These are phyloP conservation scores for Nakaseomyces nivariensis DNA, from an alignment of 1,139 yeast genomes.

Conservation along the genomic window DNA sequence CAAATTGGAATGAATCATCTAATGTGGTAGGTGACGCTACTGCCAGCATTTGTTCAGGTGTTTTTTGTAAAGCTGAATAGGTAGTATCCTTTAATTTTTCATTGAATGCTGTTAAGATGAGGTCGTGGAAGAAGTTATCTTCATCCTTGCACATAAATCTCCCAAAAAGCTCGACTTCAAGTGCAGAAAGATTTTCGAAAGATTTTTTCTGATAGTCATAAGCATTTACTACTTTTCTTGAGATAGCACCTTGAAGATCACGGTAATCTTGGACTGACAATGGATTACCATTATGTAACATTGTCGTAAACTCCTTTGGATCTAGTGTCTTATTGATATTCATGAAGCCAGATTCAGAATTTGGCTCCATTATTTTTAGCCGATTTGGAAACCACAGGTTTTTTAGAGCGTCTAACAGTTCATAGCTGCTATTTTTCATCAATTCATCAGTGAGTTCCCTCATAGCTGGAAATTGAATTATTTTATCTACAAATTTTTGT, in stretches of 20 bases:
- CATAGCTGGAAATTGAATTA: slow-evolving; percentile 28
- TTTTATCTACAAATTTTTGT: slow-evolving; percentile 25
- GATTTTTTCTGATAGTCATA: slow-evolving; percentile 20
- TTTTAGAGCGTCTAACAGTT: slow-evolving; percentile 26
- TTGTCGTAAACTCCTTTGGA: slow-evolving; percentile 23
- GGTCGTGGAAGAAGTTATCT: slow-evolving; percentile 20
- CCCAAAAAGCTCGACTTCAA: slow-evolving; percentile 23
- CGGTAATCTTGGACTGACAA: slow-evolving; percentile 24
- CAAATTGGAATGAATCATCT: background rate
- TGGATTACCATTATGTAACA: slow-evolving; percentile 25
- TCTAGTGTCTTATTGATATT: slow-evolving; percentile 11
- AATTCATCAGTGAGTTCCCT: slow-evolving; percentile 26
- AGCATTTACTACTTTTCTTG: slow-evolving; percentile 24
- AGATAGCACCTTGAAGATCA: slow-evolving; percentile 25
- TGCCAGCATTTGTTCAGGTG: background rate
- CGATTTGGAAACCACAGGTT: slow-evolving; percentile 20
- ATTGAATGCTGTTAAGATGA: slow-evolving; percentile 21
- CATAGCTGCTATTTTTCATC: slow-evolving; percentile 25
- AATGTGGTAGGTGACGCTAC: background rate
- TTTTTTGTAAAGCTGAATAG: background rate
- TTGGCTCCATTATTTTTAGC: slow-evolving; percentile 1
- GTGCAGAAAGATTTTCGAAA: slow-evolving; percentile 20
- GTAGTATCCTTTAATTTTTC: slow-evolving; percentile 16
- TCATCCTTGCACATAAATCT: slow-evolving; percentile 27
- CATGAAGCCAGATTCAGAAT: slow-evolving; percentile 6